A percentile compares a stretch with the other conserved stretches of the same genome.
Evolutionary conservation across 495 filamentous ascomycete species (phyloP).

Genomic region (Cercophora sp.): DNA sequence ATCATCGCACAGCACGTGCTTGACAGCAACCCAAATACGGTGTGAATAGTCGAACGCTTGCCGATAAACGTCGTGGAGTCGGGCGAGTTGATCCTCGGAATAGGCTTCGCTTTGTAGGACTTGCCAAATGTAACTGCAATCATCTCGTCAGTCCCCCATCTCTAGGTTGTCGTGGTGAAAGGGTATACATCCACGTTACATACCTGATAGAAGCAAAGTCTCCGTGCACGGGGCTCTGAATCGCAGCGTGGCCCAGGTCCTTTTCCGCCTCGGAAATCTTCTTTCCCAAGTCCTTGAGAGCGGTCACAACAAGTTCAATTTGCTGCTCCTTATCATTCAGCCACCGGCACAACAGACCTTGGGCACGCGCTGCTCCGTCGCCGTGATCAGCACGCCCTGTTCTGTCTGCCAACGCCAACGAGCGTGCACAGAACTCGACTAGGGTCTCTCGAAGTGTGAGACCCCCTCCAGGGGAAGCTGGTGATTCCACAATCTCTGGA

Average conservation of each 20-base stretch:
- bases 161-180: background rate
- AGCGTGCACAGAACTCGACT: constrained; percentile 41
- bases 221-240: constrained; percentile 66
- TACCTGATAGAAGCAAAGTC: constrained; percentile 63
- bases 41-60: constrained; percentile 55
- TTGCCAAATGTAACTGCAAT: constrained; percentile 40
- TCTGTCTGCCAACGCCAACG: constrained; percentile 51
- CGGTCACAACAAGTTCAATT: constrained; percentile 39
- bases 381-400: constrained; percentile 83
- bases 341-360: constrained; percentile 46
- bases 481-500: constrained; percentile 21
- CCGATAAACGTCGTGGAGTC: constrained; percentile 42
- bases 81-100: constrained; percentile 32
- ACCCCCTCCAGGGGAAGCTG: background rate
- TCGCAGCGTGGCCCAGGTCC: constrained; percentile 57
- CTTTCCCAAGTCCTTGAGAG: constrained; percentile 49
- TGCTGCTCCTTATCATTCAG: constrained; percentile 38
- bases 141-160: background rate
- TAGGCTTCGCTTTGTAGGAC: constrained; percentile 32
- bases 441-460: constrained; percentile 26
- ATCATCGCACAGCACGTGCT: constrained; percentile 76
- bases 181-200: constrained; percentile 1
- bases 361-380: constrained; percentile 71
- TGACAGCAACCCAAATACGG: constrained; percentile 70
- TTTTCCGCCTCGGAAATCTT: constrained; percentile 53